Conservation (phyloP, 495 filamentous ascomycete species). For the Neurospora tetrasperma region DNA sequence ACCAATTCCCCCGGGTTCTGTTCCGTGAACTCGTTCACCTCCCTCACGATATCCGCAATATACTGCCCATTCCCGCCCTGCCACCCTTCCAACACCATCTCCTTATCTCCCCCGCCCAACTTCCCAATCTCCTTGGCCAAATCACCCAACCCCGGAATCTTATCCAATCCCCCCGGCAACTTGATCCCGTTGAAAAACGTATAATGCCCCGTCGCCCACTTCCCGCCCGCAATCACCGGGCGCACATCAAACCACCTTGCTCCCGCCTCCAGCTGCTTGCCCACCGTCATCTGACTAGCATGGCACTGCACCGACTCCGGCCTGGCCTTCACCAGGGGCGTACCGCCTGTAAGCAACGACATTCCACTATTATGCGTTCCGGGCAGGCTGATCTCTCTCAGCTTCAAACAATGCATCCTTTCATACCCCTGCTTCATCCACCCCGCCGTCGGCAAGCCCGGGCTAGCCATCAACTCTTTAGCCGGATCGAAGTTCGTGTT, state of each 20-base stretch:
- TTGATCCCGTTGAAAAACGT: not conserved
- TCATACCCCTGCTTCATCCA: not conserved
- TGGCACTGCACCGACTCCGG: not conserved
- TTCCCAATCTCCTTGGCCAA: not conserved
- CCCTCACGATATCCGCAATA: not conserved
- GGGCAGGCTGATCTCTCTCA: not conserved
- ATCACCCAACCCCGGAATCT: not conserved
- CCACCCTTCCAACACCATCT: not conserved
- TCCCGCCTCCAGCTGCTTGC: not conserved
- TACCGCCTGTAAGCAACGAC: not conserved
- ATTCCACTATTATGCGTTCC: not conserved
- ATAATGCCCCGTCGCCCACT: conserved; percentile 1
- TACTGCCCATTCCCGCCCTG: not conserved
- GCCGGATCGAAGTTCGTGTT: not conserved
- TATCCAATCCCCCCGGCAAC: not conserved
- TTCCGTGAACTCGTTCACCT: not conserved
- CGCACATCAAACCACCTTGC: conserved; percentile 3
- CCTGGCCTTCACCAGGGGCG: not conserved
- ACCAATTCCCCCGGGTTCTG: not conserved
- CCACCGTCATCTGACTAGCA: not conserved
- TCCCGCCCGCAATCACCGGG: not conserved
- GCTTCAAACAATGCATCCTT: not conserved
- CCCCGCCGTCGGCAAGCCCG: not conserved
- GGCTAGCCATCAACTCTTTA: not conserved
- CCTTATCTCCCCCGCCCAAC: not conserved